Percentiles rank a stretch among this genome's conserved stretches.
Evolutionary conservation across 805 yeast species (phyloP).

Genomic region (Nakazawaea anatomiae): DNA sequence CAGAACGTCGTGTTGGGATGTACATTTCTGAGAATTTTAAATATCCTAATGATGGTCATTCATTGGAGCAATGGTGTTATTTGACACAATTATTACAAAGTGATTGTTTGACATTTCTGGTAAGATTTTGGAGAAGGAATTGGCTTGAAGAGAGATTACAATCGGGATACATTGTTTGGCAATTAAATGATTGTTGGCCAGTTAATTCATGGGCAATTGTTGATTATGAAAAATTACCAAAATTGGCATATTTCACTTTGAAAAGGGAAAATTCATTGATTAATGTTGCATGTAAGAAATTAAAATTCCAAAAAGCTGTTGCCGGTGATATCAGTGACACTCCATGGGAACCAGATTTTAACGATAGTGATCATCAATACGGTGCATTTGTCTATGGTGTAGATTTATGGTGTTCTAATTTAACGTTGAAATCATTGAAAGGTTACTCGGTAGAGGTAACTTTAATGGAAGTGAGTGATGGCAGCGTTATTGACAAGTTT

Average conservation of each 20-base stretch:
- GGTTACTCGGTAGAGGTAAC: constrained; percentile 23
- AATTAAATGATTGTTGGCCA: constrained; percentile 50
- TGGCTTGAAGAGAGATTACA: constrained; percentile 33
- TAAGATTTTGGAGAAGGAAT: constrained; percentile 38
- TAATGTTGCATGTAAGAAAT: constrained; percentile 29
- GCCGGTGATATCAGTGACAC: not conserved
- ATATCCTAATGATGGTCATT: constrained; percentile 16
- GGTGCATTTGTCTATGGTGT: constrained; percentile 19
- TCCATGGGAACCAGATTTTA: constrained; percentile 11
- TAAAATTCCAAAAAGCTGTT: constrained; percentile 10
- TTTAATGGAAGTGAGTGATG: constrained; percentile 23
- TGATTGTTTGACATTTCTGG: constrained; percentile 42
- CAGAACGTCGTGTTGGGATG: constrained; percentile 37
- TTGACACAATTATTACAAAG: constrained; percentile 49
- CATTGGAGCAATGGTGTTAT: constrained; percentile 37
- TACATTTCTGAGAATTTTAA: constrained; percentile 41
- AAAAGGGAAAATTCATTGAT: constrained; percentile 34
- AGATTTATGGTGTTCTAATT: constrained; percentile 38
- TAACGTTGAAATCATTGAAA: constrained; percentile 16
- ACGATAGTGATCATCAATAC: constrained; percentile 23
- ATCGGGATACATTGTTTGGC: constrained; percentile 50
- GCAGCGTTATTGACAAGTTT: constrained; percentile 19
- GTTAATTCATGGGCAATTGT: constrained; percentile 44
- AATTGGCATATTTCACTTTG: constrained; percentile 40
- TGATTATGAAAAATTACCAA: constrained; percentile 36